Conservation (phyloP, 805 yeast genomes). For the Zygosaccharomyces kombuchaensis region DNA sequence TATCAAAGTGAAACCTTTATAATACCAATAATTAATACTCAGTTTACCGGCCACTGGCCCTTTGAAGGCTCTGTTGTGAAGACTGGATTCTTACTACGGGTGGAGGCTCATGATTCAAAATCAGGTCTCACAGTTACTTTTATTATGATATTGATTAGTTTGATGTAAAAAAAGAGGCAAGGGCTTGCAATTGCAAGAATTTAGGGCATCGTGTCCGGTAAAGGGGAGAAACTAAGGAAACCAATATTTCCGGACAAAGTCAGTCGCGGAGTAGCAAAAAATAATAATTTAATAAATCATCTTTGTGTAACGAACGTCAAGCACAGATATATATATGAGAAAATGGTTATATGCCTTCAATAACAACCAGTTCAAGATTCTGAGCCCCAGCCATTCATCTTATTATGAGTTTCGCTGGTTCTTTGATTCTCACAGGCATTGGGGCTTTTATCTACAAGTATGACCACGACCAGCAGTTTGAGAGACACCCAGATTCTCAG, state of each 20-base stretch:
- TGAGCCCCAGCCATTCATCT: no score
- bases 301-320: no score
- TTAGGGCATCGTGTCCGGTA: slow-evolving; percentile 1
- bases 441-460: slow-evolving; percentile 30
- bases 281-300: no score
- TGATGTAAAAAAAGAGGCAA: not conserved
- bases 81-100: not conserved
- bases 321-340: no score
- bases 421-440: slow-evolving; percentile 28
- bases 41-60: slow-evolving; percentile 1
- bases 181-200: not conserved
- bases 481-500: slow-evolving; percentile 19
- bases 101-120: not conserved
- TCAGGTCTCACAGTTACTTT: not conserved
- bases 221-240: not conserved
- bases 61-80: not conserved
- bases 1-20: not conserved
- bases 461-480: slow-evolving; percentile 24
- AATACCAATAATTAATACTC: not conserved
- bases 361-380: no score
- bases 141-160: not conserved
- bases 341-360: no score
- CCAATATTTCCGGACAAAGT: slow-evolving; percentile 1
- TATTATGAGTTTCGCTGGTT: slow-evolving; percentile 32
- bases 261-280: no score